A percentile compares a stretch with the other conserved stretches of the same genome.
phyloP scores from a whole-genome alignment of 1,284 basidiomycete genomes.

The Apiotrichum brassicae region DNA sequence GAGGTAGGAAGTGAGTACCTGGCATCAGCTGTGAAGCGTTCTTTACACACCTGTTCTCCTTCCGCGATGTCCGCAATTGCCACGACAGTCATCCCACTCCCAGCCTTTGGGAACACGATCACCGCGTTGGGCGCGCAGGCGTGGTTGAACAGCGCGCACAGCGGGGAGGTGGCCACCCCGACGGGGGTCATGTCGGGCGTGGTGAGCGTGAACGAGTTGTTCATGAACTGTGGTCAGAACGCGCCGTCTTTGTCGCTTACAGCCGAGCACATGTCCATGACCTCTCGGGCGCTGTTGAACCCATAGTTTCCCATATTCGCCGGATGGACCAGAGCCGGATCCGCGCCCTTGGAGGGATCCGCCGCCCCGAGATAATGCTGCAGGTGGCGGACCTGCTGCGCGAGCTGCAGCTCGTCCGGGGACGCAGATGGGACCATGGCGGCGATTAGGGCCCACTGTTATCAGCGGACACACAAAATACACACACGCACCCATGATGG shows the following conservation, averaged over 20 bases:
- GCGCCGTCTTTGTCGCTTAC: conserved; percentile 20
- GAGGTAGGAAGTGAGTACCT: conserved; percentile 68
- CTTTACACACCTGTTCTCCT: conserved; percentile 60
- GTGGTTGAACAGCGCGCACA: conserved; percentile 79
- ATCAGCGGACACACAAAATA: neutral
- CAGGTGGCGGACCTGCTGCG: conserved; percentile 36
- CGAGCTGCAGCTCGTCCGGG: conserved; percentile 28
- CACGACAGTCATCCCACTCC: conserved; percentile 59
- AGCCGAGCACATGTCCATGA: conserved; percentile 37
- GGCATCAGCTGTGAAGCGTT: conserved; percentile 45
- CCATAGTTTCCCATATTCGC: conserved; percentile 38
- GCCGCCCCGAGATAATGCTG: conserved; percentile 34
- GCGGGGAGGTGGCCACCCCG: conserved; percentile 71
- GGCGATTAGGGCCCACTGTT: conserved; percentile 60
- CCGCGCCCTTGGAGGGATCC: neutral
- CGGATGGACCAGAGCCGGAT: conserved; percentile 18
- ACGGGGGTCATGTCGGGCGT: conserved; percentile 66
- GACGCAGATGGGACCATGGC: conserved; percentile 64
- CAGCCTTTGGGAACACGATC: conserved; percentile 68
- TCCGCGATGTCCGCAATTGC: conserved; percentile 59
- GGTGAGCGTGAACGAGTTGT: conserved; percentile 81
- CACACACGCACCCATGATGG: conserved; percentile 57
- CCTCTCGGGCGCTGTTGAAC: conserved; percentile 27
- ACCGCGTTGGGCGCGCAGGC: conserved; percentile 85
- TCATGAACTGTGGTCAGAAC: conserved; percentile 58